Conservation (phyloP, 768 basidiomycete genomes). For the Boletus subcaerulescens region DNA sequence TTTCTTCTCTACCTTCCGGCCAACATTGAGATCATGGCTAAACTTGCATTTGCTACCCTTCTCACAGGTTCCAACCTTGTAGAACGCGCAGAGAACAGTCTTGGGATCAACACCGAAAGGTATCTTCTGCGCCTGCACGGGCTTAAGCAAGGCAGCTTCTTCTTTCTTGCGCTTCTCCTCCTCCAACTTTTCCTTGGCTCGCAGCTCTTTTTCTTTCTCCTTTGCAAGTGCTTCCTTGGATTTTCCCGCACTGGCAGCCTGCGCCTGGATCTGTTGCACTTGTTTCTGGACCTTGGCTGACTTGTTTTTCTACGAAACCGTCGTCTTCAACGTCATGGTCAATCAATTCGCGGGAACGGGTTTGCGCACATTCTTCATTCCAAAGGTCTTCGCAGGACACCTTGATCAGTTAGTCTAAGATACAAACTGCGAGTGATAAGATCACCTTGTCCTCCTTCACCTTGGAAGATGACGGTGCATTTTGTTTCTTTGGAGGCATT, state of each 20-base stretch:
- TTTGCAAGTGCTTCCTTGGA: constrained; percentile 77
- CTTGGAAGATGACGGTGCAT: constrained; percentile 55
- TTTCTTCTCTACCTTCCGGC: constrained; percentile 91
- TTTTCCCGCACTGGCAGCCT: constrained; percentile 72
- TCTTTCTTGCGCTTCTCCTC: constrained; percentile 85
- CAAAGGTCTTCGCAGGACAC: constrained; percentile 64
- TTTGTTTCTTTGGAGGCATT: constrained; percentile 85
- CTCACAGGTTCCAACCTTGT: constrained; percentile 89
- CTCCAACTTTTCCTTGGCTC: constrained; percentile 71
- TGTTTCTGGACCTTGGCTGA: constrained; percentile 89
- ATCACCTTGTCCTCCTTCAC: constrained; percentile 79
- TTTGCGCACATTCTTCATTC: constrained; percentile 76
- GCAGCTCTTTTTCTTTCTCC: constrained; percentile 78
- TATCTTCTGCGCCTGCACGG: constrained; percentile 79
- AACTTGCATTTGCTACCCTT: constrained; percentile 97
- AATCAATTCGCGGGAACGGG: constrained; percentile 1
- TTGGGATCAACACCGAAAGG: constrained; percentile 97
- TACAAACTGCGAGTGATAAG: constrained; percentile 15
- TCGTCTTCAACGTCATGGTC: constrained; percentile 4
- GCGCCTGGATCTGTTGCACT: constrained; percentile 76
- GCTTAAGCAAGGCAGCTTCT: constrained; percentile 79
- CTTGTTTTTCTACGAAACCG: constrained; percentile 75
- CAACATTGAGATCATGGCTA: constrained; percentile 89
- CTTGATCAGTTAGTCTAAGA: constrained; percentile 26
- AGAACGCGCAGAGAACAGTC: constrained; percentile 88